Percentiles rank a stretch among this genome's conserved stretches.
phyloP scores from a whole-genome alignment of 2,329 filamentous ascomycete species.

The Pseudogymnoascus sp. region DNA sequence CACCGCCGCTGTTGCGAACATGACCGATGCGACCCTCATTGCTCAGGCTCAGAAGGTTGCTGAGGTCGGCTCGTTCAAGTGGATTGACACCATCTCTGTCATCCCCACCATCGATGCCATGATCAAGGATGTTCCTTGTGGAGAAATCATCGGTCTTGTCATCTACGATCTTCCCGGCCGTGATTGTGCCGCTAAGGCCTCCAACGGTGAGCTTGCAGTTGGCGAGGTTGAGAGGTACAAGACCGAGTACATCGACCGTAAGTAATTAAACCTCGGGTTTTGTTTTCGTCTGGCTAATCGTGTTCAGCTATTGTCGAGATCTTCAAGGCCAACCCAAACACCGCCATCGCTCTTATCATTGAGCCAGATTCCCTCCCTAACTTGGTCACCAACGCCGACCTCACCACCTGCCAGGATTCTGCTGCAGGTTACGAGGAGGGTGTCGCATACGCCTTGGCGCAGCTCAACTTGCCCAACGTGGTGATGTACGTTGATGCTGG shows the following conservation, averaged over 20 bases:
- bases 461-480: constrained; percentile 47
- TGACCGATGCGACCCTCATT: constrained; percentile 45
- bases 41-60: constrained; percentile 27
- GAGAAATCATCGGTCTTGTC: constrained; percentile 38
- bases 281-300: constrained; percentile 36
- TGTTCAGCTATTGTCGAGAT: constrained; percentile 29
- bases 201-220: constrained; percentile 48
- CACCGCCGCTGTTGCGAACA: constrained; percentile 42
- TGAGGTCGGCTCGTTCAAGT: constrained; percentile 40
- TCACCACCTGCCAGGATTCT: constrained; percentile 41
- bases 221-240: constrained; percentile 46
- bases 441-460: constrained; percentile 41
- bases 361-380: constrained; percentile 53
- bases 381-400: constrained; percentile 46
- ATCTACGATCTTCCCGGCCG: constrained; percentile 51
- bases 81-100: constrained; percentile 44
- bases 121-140: constrained; percentile 38
- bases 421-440: constrained; percentile 41
- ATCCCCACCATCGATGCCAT: constrained; percentile 38
- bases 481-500: constrained; percentile 51
- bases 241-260: constrained; percentile 41
- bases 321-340: constrained; percentile 17
- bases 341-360: constrained; percentile 26
- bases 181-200: constrained; percentile 48
- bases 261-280: constrained; percentile 32